Evolutionary conservation across 768 basidiomycete species (phyloP).

Genomic region (Lactarius sanguifluus): DNA sequence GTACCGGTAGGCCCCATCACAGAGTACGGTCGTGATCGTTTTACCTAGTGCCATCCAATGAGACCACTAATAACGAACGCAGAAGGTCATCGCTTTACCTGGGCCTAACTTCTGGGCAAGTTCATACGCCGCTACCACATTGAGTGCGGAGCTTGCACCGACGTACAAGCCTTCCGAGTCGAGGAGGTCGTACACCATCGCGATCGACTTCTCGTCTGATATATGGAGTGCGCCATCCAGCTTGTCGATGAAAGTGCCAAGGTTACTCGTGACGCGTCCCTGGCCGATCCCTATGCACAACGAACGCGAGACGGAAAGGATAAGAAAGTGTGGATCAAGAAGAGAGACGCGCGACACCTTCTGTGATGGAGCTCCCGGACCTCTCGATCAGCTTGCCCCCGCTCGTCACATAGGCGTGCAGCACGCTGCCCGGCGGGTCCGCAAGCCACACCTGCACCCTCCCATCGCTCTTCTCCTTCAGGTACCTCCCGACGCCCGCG

Average conservation of each 20-base stretch:
- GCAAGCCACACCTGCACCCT: constrained; percentile 91
- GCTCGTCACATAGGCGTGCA: constrained; percentile 78
- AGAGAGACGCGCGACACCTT: constrained; percentile 53
- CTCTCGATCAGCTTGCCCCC: constrained; percentile 78
- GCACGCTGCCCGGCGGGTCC: constrained; percentile 93
- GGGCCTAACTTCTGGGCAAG: constrained; percentile 82
- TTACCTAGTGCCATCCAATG: constrained; percentile 50
- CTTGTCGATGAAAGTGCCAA: constrained; percentile 75
- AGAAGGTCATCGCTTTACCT: constrained; percentile 45
- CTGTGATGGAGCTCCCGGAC: constrained; percentile 85
- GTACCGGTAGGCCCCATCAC: constrained; percentile 96
- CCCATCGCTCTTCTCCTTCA: constrained; percentile 79
- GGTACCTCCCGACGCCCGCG: constrained; percentile 79
- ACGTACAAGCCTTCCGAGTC: constrained; percentile 93
- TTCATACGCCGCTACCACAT: constrained; percentile 91
- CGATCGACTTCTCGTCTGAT: constrained; percentile 84
- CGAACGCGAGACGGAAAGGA: not conserved
- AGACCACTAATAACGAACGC: not conserved
- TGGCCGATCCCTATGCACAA: constrained; percentile 82
- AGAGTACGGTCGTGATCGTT: constrained; percentile 83
- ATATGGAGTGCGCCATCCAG: constrained; percentile 84
- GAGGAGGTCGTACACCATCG: constrained; percentile 90
- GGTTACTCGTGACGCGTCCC: constrained; percentile 90
- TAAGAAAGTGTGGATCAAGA: not conserved
- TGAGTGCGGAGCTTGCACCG: constrained; percentile 91